Base-by-base conservation (phyloP, 73 alveolate genomes). In the Paramecium caudatum region DNA sequence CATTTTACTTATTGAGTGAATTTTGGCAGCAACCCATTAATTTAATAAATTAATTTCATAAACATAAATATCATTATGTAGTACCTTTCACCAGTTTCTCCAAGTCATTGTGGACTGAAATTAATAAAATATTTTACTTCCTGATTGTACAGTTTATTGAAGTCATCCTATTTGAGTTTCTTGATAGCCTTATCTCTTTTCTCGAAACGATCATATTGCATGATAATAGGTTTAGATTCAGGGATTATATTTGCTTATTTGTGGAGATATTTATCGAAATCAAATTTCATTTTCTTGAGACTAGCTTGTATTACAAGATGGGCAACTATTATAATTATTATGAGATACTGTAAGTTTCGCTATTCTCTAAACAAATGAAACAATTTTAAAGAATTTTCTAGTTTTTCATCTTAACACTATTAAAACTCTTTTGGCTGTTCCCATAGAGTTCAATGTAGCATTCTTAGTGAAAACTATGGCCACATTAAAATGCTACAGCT, bases 11-110 rank as follows among this genome's bases (percentile, higher is more conserved):
- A 12, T 21, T 55, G 23, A 55, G 80, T 55, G 80, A 55, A 55
- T 55, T 55, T 55, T 55, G 46, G 80, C 80, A 55, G 16, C 80
- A 55, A 55, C 80, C 80, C 80, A 55, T 55, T n/a, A n/a, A n/a
- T n/a, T 55, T 19, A 19, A 55, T 55, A 55, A 55, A 23, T 55
- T 55, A 55, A 55, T 23, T 55, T 23, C 23, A 55, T 16, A 55
- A 27, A 55, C 80, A 27, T 55, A 55, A 37, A 55, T 43, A 55
- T 8, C 30, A 21, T 49, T 55, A 27, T 19, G 9, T 55, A 13
- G 16, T 55, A 27, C 9, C 7, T 55, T 55, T 55, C 80, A 55
- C 80, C 80, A 55, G 30, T 55, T 23, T 43, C 30, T 19, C 80
- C 80, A 55, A 55, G 23, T 21, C 30, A 55, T 27, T 55, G 80